Evolutionary conservation across 2,329 filamentous ascomycete genomes (phyloP).

Genomic region (Ceratocystis smalleyi): DNA sequence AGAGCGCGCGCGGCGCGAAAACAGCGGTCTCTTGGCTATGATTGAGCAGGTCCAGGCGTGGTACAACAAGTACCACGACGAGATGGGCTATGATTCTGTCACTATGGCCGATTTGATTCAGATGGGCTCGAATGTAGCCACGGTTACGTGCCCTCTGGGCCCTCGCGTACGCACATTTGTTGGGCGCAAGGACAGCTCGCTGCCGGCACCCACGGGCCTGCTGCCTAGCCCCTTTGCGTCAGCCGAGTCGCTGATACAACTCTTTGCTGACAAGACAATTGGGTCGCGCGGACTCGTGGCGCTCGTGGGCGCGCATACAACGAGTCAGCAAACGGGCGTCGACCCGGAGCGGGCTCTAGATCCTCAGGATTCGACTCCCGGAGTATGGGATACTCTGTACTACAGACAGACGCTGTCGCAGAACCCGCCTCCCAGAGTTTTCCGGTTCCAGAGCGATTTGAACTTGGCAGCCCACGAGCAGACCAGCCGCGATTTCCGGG

Average conservation of each 20-base stretch:
- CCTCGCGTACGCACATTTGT: slow-evolving; percentile 37
- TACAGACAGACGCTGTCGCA: slow-evolving; percentile 29
- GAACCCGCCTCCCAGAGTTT: slow-evolving; percentile 25
- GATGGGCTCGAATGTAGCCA: slow-evolving; percentile 35
- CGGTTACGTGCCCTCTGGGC: slow-evolving; percentile 31
- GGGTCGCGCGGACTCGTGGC: slow-evolving; percentile 35
- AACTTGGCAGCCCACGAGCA: slow-evolving; percentile 26
- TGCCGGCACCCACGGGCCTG: slow-evolving; percentile 27
- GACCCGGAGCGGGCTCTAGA: slow-evolving; percentile 28
- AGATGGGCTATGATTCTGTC: slow-evolving; percentile 24
- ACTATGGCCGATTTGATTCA: slow-evolving; percentile 40
- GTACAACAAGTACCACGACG: slow-evolving; percentile 26
- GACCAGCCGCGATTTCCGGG: slow-evolving; percentile 26
- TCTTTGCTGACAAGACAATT: slow-evolving; percentile 40
- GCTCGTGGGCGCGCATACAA: slow-evolving; percentile 39
- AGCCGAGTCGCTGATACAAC: slow-evolving; percentile 33
- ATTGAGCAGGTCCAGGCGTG: slow-evolving; percentile 27
- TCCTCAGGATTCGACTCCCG: slow-evolving; percentile 37
- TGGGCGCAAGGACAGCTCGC: slow-evolving; percentile 33
- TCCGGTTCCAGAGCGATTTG: slow-evolving; percentile 30
- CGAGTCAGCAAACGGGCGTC: slow-evolving; percentile 33
- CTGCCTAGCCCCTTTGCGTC: slow-evolving; percentile 30
- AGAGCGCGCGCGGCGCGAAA: slow-evolving; percentile 27
- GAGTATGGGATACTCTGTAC: slow-evolving; percentile 38
- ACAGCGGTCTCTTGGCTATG: slow-evolving; percentile 34